Base-by-base conservation (phyloP, 805 yeast species). In the Hemisphaericaspora nanyangensis region DNA sequence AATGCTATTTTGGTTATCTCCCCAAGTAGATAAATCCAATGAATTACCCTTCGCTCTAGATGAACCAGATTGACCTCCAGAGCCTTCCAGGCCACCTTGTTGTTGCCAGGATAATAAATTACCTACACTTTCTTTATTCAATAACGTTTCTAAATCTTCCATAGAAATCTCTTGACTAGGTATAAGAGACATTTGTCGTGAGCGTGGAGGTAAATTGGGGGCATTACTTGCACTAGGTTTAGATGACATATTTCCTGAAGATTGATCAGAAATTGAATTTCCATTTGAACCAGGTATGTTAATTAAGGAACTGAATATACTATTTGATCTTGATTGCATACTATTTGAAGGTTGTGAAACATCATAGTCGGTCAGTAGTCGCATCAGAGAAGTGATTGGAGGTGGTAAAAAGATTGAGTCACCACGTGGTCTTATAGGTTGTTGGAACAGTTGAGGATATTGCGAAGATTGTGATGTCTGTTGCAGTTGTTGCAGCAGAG, bases 391-490 rank as follows among this genome's bases (percentile, higher is more conserved):
- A 34, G 42, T 40, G 12, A 56, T 47, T 3, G 69, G 68, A 12
- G 70, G 72, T 2, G 71, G 73, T 6, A 67, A 50, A 29, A 50
- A 61, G 7, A 67, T 58, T 19, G 64, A 56, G 41, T 67, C 72
- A 8, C 68, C 69, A 22, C 72, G 49, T 17, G 67, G 59, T 34
- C 70, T 49, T 24, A 31, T 27, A 12, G 41, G 29, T 28, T 40
- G 43, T n/a, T 40, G 40, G n/a, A 38, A 29, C 16, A 39, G 38
- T 16, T 45, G 41, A 4, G 30, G 39, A 11, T 27, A 25, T 10
- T 37, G 20, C 3, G 11, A 18, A 6, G 33, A 33, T 17, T 34
- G 37, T 2, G 37, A 30, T 8, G 20, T 29, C 7, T 35, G 35
- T 29, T 38, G 46, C 18, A 29, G 42, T 3, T 11, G 36, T 29